phyloP scores from a whole-genome alignment of 2,329 filamentous ascomycete species.

The Alternaria arborescens region DNA sequence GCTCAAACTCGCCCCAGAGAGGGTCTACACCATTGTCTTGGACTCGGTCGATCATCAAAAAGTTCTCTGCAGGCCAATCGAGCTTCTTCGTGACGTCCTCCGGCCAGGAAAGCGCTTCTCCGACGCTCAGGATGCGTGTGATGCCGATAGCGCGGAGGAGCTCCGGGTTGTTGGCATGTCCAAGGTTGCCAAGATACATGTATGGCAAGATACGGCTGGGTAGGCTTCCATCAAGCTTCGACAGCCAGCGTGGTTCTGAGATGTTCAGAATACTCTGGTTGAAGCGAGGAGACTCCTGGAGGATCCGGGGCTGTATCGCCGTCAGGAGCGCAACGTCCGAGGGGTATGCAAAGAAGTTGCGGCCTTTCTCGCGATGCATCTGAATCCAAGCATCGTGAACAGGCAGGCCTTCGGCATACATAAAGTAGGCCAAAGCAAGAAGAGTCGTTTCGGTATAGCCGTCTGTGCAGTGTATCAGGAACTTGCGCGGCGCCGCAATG shows the following conservation, averaged over 20 bases:
- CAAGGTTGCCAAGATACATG: conserved; percentile 94
- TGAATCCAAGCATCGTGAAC: conserved; percentile 87
- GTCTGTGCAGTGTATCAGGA: conserved; percentile 92
- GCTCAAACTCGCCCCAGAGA: conserved; percentile 82
- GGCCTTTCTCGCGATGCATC: conserved; percentile 78
- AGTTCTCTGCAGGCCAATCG: conserved; percentile 78
- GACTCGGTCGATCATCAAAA: conserved; percentile 82
- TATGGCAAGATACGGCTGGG: conserved; percentile 90
- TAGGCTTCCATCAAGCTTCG: conserved; percentile 85
- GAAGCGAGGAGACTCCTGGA: conserved; percentile 71
- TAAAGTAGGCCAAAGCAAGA: conserved; percentile 88
- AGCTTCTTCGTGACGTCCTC: conserved; percentile 67
- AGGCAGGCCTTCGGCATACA: conserved; percentile 84
- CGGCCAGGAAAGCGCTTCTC: conserved; percentile 85
- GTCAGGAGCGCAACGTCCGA: conserved; percentile 86
- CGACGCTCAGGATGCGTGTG: conserved; percentile 86
- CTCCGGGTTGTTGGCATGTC: conserved; percentile 92
- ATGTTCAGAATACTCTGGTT: conserved; percentile 62
- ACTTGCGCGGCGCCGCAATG: conserved; percentile 62
- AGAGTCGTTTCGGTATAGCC: conserved; percentile 96
- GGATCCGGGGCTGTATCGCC: conserved; percentile 76
- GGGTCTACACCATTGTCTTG: conserved; percentile 98
- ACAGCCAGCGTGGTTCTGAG: conserved; percentile 80
- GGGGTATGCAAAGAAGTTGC: conserved; percentile 97
- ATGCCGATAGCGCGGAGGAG: conserved; percentile 83